phyloP scores from a whole-genome alignment of 805 yeast genomes.

The Nakazawaea ishiwadae region DNA sequence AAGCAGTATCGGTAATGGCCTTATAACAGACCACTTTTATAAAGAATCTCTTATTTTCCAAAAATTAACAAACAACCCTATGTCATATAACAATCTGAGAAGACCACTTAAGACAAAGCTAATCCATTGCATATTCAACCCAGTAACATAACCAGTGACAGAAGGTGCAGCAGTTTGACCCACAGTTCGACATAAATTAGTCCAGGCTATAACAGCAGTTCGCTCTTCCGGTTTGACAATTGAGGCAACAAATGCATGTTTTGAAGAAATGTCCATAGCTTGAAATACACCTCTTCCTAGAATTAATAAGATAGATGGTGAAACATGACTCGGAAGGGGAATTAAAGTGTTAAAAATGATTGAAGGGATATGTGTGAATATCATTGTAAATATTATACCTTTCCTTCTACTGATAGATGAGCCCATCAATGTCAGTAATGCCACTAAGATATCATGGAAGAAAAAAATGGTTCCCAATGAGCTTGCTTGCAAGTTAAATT shows the following conservation, averaged over 20 bases:
- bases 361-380: slow-evolving; percentile 38
- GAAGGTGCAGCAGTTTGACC: slow-evolving; percentile 39
- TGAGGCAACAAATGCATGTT: slow-evolving; percentile 40
- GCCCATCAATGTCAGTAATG: slow-evolving; percentile 36
- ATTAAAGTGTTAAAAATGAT: slow-evolving; percentile 33
- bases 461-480: slow-evolving; percentile 37
- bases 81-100: slow-evolving; percentile 34
- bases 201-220: slow-evolving; percentile 39
- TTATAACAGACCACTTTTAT: too few relatives aligned
- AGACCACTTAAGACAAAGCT: slow-evolving; percentile 37
- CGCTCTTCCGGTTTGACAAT: slow-evolving; percentile 34
- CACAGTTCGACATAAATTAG: slow-evolving; percentile 37
- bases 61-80: slow-evolving; percentile 30
- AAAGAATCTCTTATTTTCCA: slow-evolving; percentile 20
- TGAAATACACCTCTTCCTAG: slow-evolving; percentile 35
- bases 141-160: slow-evolving; percentile 34
- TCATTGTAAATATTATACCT: slow-evolving; percentile 43
- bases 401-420: slow-evolving; percentile 36
- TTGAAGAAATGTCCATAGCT: slow-evolving; percentile 45
- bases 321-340: slow-evolving; percentile 32
- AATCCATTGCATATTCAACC: slow-evolving; percentile 33
- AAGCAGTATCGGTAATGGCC: too few relatives aligned
- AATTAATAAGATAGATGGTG: slow-evolving; percentile 27
- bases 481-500: slow-evolving; percentile 30
- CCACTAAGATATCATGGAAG: slow-evolving; percentile 31